Percentiles rank a stretch among this genome's conserved stretches.
phyloP scores from a whole-genome alignment of 2,329 filamentous ascomycete species.

The Xylariomycetidae sp. region DNA sequence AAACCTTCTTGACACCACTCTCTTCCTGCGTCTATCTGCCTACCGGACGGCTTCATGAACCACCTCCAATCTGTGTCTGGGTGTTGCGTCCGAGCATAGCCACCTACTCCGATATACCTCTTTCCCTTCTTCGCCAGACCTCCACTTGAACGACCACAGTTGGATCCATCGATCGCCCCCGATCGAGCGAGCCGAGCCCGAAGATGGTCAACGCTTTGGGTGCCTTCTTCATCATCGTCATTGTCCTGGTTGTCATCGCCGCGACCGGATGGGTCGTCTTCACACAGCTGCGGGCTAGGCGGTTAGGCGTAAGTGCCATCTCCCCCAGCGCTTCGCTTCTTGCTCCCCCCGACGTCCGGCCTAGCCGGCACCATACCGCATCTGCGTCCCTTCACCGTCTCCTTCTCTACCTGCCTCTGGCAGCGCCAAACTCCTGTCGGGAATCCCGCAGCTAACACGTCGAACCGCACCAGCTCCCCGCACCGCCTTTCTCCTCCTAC shows the following conservation, averaged over 20 bases:
- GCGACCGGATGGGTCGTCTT: slow-evolving; percentile 64
- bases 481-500: slow-evolving; percentile 60
- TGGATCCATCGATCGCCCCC: too few species aligned
- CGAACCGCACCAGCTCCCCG: slow-evolving; percentile 49
- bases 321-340: not conserved
- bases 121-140: too few species aligned
- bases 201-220: slow-evolving; percentile 50
- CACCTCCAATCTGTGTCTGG: too few species aligned
- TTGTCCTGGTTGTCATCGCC: slow-evolving; percentile 53
- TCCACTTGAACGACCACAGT: too few species aligned
- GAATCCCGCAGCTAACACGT: slow-evolving; percentile 7
- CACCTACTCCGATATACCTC: too few species aligned
- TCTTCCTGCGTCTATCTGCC: too few species aligned
- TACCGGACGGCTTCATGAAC: too few species aligned
- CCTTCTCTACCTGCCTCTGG: not conserved
- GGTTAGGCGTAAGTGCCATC: slow-evolving; percentile 55
- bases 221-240: slow-evolving; percentile 66
- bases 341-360: not conserved
- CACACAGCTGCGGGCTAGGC: slow-evolving; percentile 64
- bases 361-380: not conserved
- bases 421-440: slow-evolving; percentile 1
- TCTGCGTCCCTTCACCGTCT: not conserved
- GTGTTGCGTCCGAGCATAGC: too few species aligned
- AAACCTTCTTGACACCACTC: too few species aligned
- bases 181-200: too few species aligned